Evolutionary conservation across 148 eudicot species (phyloP), one percentile per base, ranked within the genome.

Genomic region (Vaccinium darrowii): DNA sequence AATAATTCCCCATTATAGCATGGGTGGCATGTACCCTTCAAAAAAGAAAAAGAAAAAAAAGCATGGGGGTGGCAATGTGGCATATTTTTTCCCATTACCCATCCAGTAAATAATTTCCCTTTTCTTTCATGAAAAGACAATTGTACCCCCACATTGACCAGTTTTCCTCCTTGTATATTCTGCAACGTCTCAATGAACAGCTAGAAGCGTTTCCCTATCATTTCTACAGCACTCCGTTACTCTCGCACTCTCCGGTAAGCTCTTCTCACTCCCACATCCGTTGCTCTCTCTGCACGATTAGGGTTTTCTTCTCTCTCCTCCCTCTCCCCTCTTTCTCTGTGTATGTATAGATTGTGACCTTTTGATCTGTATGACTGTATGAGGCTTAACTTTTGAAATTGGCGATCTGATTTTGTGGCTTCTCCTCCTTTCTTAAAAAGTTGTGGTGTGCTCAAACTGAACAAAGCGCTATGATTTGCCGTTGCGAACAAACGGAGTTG

Each of bases 191-290:
- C 56, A 9, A 8, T 52, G 11, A 23, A 10, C 74, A 4, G 18
- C 7, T 19, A 69, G 81, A 23, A 54, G 23, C 23, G 62, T 36
- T 78, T 10, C 60, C 15, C 8, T 23, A 27, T 53, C 62, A 53
- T 78, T 54, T 53, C 65, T 14, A 53, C 58, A 19, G 65, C 43
- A 54, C 8, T 30, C 27, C 7, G 36, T 23, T 53, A 19, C 54
- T 51, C n/a, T 73, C 51, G 12, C 77, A 47, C 14, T 77, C 53
- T 5, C 80, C 6, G 80, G 60, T 51, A 77, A 77, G 80, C 80
- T 51, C 80, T 76, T 12, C 19, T 43, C 52, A 19, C 57, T 11
- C 36, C 7, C 57, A 2, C 9, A 51, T 23, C 19, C 33, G 71
- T 23, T 3, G 16, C 13, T 9, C 33, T 49, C 27, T 19, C 30